Conservation (phyloP, 129 eudicot species). For the Arctium lappa region DNA sequence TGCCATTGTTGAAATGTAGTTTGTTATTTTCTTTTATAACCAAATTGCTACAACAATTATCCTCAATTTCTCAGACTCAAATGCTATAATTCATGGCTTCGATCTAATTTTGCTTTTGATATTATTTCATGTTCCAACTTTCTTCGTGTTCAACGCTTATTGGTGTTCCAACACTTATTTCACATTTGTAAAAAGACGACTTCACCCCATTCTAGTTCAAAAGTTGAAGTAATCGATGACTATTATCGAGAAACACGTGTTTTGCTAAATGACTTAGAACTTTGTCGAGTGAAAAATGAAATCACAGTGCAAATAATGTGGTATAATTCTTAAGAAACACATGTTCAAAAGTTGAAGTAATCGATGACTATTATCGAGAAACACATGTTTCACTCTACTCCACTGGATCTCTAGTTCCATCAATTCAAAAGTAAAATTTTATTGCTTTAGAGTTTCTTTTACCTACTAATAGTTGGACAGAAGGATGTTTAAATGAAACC, state of each 20-base stretch:
- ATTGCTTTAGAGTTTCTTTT: background rate
- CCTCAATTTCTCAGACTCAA: too few species aligned
- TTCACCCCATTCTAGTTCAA: background rate
- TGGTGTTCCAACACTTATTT: too few species aligned
- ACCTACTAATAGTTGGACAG: background rate
- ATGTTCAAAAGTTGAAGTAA: background rate
- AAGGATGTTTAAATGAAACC: too few species aligned
- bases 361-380: too few species aligned
- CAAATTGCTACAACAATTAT: too few species aligned
- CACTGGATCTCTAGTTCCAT: background rate
- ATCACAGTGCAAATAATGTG: background rate
- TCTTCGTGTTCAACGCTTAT: too few species aligned
- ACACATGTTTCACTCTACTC: background rate
- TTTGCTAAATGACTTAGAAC: background rate
- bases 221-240: background rate
- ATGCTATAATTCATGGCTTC: too few species aligned
- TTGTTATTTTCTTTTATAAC: too few species aligned
- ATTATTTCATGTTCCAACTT: too few species aligned
- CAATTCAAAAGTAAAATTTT: background rate
- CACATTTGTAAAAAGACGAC: too few species aligned
- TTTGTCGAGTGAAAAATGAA: background rate
- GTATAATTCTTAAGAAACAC: background rate
- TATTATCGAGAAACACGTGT: background rate
- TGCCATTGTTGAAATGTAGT: too few species aligned
- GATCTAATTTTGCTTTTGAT: too few species aligned